Evolutionary conservation across 768 basidiomycete species (phyloP).

Genomic region (Rubroboletus satanas): DNA sequence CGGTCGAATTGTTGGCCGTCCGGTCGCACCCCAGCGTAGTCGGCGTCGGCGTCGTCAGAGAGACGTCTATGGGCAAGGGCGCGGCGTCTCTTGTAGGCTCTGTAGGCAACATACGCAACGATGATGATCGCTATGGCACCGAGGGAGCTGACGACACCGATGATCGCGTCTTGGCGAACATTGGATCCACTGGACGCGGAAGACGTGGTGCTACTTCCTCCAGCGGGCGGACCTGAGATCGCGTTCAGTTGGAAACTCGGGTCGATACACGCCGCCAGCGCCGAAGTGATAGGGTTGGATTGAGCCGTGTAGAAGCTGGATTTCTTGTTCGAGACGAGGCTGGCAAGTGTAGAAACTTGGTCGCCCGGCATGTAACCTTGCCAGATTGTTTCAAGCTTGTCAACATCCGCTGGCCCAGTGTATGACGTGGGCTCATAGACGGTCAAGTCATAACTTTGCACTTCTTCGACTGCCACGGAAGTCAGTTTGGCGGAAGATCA

Average conservation of each 20-base stretch:
- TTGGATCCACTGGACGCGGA: conserved; percentile 26
- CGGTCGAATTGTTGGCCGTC: conserved; percentile 75
- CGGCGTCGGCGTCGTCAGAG: conserved; percentile 43
- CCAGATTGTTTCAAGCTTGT: conserved; percentile 62
- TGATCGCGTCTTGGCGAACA: conserved; percentile 77
- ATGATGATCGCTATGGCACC: conserved; percentile 75
- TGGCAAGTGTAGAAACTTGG: conserved; percentile 57
- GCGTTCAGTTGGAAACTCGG: conserved; percentile 57
- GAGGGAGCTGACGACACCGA: conserved; percentile 82
- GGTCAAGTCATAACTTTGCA: conserved; percentile 56
- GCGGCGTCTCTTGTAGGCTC: conserved; percentile 61
- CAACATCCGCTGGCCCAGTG: conserved; percentile 41
- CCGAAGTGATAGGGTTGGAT: conserved; percentile 39
- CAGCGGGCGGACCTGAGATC: conserved; percentile 38
- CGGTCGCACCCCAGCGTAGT: conserved; percentile 43
- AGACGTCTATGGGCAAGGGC: conserved; percentile 71
- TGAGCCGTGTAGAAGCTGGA: conserved; percentile 65
- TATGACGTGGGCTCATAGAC: conserved; percentile 67
- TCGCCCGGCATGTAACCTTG: conserved; percentile 61
- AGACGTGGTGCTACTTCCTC: conserved; percentile 19
- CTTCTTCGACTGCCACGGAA: conserved; percentile 34
- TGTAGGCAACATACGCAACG: conserved; percentile 66
- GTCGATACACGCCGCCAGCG: conserved; percentile 67
- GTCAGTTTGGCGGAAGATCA: conserved; percentile 20
- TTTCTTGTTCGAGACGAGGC: conserved; percentile 55